These are phyloP conservation scores for Trametopsis cervina DNA, from an alignment of 768 basidiomycete species.

Conservation along the genomic window DNA sequence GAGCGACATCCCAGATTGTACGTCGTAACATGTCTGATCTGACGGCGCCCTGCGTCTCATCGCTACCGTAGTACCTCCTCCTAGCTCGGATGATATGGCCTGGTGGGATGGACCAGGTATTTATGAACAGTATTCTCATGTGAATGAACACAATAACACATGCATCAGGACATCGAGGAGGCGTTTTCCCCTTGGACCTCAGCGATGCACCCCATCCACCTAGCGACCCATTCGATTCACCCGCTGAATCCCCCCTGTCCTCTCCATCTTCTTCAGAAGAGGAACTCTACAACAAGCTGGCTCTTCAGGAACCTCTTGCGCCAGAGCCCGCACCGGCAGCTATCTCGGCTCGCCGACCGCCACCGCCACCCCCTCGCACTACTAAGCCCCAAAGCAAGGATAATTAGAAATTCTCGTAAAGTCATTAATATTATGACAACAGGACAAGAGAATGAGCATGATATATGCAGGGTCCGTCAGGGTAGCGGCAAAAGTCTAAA, in stretches of 20 bases:
- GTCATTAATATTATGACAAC: not conserved
- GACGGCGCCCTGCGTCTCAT: not conserved
- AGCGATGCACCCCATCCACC: slow-evolving; percentile 8
- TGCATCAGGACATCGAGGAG: slow-evolving; percentile 48
- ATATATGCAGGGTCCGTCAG: not conserved
- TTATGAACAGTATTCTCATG: slow-evolving; percentile 6
- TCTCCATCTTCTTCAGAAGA: slow-evolving; percentile 82
- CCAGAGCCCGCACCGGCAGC: slow-evolving; percentile 20
- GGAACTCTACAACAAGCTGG: slow-evolving; percentile 71
- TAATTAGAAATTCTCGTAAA: slow-evolving; percentile 9
- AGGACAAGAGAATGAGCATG: not conserved
- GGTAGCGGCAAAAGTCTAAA: slow-evolving; percentile 31
- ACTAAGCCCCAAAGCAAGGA: slow-evolving; percentile 16
- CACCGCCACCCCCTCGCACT: slow-evolving; percentile 38
- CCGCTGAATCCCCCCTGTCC: slow-evolving; percentile 55
- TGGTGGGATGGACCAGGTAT: slow-evolving; percentile 80
- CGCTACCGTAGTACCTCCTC: slow-evolving; percentile 60
- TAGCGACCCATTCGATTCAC: slow-evolving; percentile 71
- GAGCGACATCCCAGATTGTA: slow-evolving; percentile 35
- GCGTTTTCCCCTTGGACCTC: slow-evolving; percentile 39
- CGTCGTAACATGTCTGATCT: slow-evolving; percentile 17
- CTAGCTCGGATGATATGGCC: slow-evolving; percentile 65
- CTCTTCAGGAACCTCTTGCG: slow-evolving; percentile 62
- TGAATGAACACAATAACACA: slow-evolving; percentile 3
- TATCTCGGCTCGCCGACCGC: slow-evolving; percentile 28